phyloP scores from a whole-genome alignment of 2,329 filamentous ascomycete species.

The Xylariaceae sp. region DNA sequence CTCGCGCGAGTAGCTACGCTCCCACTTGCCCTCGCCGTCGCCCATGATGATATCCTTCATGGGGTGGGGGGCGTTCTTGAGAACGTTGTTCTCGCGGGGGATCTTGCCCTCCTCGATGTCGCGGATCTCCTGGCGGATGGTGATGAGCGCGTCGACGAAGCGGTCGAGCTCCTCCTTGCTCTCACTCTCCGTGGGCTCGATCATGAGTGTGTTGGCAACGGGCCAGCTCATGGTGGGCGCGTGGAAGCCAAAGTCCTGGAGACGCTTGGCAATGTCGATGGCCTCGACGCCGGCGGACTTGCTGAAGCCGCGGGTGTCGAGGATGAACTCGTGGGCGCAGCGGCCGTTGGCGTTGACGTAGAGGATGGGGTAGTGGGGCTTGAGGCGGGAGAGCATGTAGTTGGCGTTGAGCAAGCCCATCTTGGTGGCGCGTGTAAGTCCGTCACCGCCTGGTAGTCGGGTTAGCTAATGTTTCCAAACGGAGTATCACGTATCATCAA shows the following conservation, averaged over 20 bases:
- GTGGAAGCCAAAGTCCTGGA: constrained; percentile 97
- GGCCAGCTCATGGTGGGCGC: constrained; percentile 97
- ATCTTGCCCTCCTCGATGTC: constrained; percentile 74
- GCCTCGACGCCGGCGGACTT: constrained; percentile 79
- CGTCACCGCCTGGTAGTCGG: constrained; percentile 48
- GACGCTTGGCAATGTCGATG: constrained; percentile 91
- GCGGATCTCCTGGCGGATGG: constrained; percentile 78
- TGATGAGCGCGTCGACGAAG: constrained; percentile 84
- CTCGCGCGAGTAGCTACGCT: constrained; percentile 73
- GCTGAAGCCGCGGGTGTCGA: constrained; percentile 81
- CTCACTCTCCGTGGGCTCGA: constrained; percentile 93
- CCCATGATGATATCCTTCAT: constrained; percentile 70
- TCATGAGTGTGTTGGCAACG: constrained; percentile 93
- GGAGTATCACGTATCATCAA: no score
- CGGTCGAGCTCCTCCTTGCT: constrained; percentile 87
- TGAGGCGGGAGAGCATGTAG: constrained; percentile 85
- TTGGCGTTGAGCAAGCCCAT: constrained; percentile 94
- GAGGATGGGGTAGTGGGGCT: constrained; percentile 81
- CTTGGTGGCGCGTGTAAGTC: constrained; percentile 83
- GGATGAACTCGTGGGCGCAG: constrained; percentile 96
- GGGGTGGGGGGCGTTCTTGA: constrained; percentile 86
- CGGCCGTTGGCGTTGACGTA: constrained; percentile 86
- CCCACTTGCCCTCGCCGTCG: constrained; percentile 60
- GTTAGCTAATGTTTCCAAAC: constrained; percentile 10
- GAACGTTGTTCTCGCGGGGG: constrained; percentile 71